Evolutionary conservation across 2,329 filamentous ascomycete species (phyloP), one percentile per base, ranked within the genome.

Genomic region (Venturiaceae sp.): DNA sequence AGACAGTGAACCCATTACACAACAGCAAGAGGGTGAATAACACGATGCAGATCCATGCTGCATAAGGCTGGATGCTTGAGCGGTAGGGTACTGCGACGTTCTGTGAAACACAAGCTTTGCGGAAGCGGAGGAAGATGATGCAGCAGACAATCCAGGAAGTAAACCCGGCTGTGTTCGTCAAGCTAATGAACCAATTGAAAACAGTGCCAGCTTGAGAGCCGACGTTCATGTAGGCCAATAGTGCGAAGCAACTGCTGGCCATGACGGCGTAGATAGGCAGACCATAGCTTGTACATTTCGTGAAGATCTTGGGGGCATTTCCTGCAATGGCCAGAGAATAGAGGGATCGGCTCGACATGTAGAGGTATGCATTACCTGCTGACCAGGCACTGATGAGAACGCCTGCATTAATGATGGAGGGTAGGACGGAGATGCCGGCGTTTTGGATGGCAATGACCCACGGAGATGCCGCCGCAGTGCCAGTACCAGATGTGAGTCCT

Each of bases 401-500:
- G 57, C 86, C 78, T n/a, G 79, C 83, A 68, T 88, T 88, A 75
- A 88, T 84, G 62, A 88, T 80, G 26, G 77, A 79, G 26, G 84
- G 83, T 11, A 88, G 77, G 2, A 79, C 80, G 1, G 69, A 66
- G 41, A 89, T 81, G 46, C 83, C 82, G 5, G 83, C 83, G 59
- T 83, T 75, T 60, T 80, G 72, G 60, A 84, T 83, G 28, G 82
- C 81, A 63, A 88, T 81, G 60, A 88, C 85, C 65, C 87, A 87
- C 0, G 86, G 86, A 0, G 81, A 83, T 64, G 65, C 72, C 63
- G 68, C 72, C 63, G 64, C 67, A 28, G 53, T 53, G 11, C 57
- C 57, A 6, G 52, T 28, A 8, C 61, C 63, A 52, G 69, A 72
- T 21, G 76, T 66, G 14, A 77, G 69, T 52, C 62, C 59, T 0